phyloP scores from a whole-genome alignment of 2,329 filamentous ascomycete genomes.

The Colletotrichum sojae region DNA sequence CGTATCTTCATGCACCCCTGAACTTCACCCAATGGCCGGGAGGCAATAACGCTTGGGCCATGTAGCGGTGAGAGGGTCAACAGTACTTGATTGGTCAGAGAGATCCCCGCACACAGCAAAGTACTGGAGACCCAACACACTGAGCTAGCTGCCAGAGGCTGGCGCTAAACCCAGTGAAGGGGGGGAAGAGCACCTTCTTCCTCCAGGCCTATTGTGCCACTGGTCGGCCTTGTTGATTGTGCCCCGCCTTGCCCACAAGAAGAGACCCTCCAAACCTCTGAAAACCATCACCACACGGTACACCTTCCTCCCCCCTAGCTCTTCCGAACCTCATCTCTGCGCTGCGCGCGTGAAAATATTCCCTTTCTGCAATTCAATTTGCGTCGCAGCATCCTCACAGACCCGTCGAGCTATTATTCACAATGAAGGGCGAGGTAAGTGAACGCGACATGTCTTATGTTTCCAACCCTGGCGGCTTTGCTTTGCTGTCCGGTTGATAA shows the following conservation, averaged over 20 bases:
- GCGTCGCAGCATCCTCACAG: slow-evolving; percentile 42
- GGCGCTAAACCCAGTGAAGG: slow-evolving; percentile 38
- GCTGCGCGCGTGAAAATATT: slow-evolving; percentile 53
- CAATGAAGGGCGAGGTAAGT: slow-evolving; percentile 72
- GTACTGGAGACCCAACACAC: slow-evolving; percentile 24
- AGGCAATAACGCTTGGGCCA: slow-evolving; percentile 37
- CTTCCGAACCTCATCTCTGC: slow-evolving; percentile 47
- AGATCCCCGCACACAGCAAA: slow-evolving; percentile 17
- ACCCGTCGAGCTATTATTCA: slow-evolving; percentile 48
- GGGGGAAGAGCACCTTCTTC: slow-evolving; percentile 29
- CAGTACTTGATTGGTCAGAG: slow-evolving; percentile 23
- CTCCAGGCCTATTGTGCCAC: slow-evolving; percentile 38
- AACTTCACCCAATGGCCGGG: slow-evolving; percentile 29
- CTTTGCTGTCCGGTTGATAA: slow-evolving; percentile 21
- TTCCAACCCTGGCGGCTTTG: background rate
- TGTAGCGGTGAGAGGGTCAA: slow-evolving; percentile 45
- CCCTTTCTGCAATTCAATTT: slow-evolving; percentile 42
- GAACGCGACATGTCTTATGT: slow-evolving; percentile 27
- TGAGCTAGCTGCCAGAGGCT: slow-evolving; percentile 29
- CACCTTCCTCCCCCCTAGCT: slow-evolving; percentile 46
- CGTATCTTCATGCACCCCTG: slow-evolving; percentile 41
- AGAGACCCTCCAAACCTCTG: slow-evolving; percentile 46
- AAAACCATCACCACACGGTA: slow-evolving; percentile 51
- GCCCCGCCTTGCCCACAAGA: slow-evolving; percentile 50
- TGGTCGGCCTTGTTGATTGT: slow-evolving; percentile 42